phyloP scores from a whole-genome alignment of 768 basidiomycete genomes.

The Lentinula sp. region DNA sequence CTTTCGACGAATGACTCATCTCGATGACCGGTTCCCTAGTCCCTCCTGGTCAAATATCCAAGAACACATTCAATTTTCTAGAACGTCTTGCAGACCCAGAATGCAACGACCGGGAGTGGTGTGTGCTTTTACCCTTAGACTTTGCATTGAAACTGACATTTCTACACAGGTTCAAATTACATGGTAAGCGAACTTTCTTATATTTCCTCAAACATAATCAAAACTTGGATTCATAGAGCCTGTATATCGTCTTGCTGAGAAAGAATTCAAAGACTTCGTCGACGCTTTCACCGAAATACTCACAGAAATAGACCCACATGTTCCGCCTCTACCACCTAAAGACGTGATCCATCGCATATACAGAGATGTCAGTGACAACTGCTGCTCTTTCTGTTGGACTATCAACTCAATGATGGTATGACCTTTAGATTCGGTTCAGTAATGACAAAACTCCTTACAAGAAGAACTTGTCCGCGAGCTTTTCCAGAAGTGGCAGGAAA shows the following conservation, averaged over 20 bases:
- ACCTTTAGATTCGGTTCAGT: conserved; percentile 74
- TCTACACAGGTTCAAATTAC: conserved; percentile 69
- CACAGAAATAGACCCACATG: conserved; percentile 68
- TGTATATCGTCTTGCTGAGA: conserved; percentile 75
- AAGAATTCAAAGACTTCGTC: conserved; percentile 86
- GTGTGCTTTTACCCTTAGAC: conserved; percentile 10
- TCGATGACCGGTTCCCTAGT: conserved; percentile 34
- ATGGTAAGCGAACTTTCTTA: conserved; percentile 38
- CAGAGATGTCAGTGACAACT: conserved; percentile 60
- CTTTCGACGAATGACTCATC: neutral
- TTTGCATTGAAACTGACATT: neutral
- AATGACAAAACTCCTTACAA: conserved; percentile 98
- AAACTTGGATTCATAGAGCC: conserved; percentile 41
- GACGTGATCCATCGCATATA: conserved; percentile 93
- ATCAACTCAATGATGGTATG: neutral
- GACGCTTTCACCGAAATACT: conserved; percentile 64
- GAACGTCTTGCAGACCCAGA: conserved; percentile 61
- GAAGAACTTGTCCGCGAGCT: conserved; percentile 68
- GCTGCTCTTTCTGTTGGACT: neutral
- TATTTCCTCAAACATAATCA: neutral
- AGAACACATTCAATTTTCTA: conserved; percentile 81
- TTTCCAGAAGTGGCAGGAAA: conserved; percentile 86
- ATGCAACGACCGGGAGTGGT: conserved; percentile 86
- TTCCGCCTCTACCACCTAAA: conserved; percentile 55
- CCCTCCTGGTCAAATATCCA: conserved; percentile 79